Evolutionary conservation across 257 asterid species (phyloP).

Genomic region (Solanum appendiculatum): DNA sequence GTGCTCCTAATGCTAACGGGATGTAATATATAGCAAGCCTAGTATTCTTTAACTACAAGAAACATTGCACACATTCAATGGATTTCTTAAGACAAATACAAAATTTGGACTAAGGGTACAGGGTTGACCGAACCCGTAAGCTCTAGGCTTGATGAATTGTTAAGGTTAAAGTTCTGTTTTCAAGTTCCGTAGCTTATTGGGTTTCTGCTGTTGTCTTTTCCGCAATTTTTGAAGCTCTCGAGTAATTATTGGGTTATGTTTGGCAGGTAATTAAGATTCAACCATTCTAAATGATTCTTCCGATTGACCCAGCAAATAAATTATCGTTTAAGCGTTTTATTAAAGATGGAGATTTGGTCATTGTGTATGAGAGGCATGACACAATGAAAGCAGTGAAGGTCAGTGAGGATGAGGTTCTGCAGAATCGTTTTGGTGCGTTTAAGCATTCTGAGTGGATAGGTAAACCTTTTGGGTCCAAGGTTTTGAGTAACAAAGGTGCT

Average conservation of each 20-base stretch:
- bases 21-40: background rate
- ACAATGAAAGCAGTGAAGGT: conserved; percentile 75
- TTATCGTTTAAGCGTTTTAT: conserved; percentile 56
- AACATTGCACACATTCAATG: background rate
- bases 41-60: background rate
- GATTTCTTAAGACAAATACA: background rate
- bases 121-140: background rate
- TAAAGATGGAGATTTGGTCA: conserved; percentile 64
- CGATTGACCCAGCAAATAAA: conserved; percentile 29
- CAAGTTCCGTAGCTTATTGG: background rate
- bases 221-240: background rate
- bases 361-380: conserved; percentile 75
- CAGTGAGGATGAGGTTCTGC: conserved; percentile 46
- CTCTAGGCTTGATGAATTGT: background rate
- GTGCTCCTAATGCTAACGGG: background rate
- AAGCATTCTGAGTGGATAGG: conserved; percentile 94
- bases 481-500: conserved; percentile 66
- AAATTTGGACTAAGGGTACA: background rate
- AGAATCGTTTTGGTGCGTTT: conserved; percentile 81
- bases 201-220: background rate
- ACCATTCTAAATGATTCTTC: conserved; percentile 28
- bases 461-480: conserved; percentile 82
- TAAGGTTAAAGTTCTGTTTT: background rate
- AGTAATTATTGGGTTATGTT: background rate
- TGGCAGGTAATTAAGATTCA: background rate